Evolutionary conservation across 2,329 filamentous ascomycete species (phyloP).

Genomic region (Talaromyces sp.): DNA sequence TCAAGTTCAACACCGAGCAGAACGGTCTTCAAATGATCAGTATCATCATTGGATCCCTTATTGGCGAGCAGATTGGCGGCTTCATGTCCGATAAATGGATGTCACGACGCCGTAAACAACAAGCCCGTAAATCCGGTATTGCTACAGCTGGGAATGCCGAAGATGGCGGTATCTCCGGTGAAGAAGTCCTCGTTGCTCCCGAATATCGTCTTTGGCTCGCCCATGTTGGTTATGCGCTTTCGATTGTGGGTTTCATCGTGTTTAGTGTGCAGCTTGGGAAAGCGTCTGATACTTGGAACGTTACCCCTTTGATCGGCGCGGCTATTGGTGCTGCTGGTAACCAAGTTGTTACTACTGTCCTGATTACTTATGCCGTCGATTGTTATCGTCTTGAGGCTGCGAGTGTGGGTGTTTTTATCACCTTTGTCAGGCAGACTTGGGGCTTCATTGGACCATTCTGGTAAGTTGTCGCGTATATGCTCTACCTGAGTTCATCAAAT

Average conservation of each 20-base stretch:
- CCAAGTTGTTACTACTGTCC: not conserved
- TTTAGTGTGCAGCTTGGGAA: not conserved
- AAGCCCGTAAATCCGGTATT: not conserved
- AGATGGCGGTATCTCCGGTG: not conserved
- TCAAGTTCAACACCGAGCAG: not conserved
- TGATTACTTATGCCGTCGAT: not conserved
- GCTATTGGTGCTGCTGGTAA: not conserved
- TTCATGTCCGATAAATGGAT: constrained; percentile 52
- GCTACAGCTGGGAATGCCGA: not conserved
- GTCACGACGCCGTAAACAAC: not conserved
- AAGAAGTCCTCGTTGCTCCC: not conserved
- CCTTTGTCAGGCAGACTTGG: not conserved
- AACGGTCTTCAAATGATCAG: constrained; percentile 58
- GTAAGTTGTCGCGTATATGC: not conserved
- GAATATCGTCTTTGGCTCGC: not conserved
- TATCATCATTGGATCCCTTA: constrained; percentile 55
- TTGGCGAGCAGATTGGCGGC: constrained; percentile 59
- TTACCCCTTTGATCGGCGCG: not conserved
- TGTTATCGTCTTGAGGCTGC: not conserved
- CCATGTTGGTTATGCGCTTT: not conserved
- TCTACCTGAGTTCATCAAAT: not conserved
- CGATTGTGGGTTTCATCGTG: not conserved
- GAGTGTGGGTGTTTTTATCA: not conserved
- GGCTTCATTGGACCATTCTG: not conserved
- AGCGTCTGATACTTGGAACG: not conserved